Percentiles rank a stretch among this genome's conserved stretches.
Conservation (phyloP, 441 rosid genomes). For the Breynia disticha region DNA sequence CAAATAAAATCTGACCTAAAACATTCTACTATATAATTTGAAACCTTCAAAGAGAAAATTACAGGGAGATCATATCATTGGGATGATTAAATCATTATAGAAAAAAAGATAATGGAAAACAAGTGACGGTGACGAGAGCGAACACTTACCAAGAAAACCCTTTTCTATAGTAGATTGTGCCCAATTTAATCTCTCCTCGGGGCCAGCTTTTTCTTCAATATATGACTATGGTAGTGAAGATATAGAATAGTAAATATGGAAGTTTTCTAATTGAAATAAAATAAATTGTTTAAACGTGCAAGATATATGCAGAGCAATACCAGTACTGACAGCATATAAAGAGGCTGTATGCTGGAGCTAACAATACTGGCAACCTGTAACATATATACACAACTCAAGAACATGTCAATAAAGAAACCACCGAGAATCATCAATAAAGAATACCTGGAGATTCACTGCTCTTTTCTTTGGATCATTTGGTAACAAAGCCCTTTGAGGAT, state of each 20-base stretch:
- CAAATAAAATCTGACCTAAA: no score
- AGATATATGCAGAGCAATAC: slow-evolving; percentile 15
- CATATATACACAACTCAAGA: background rate
- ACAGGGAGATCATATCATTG: no score
- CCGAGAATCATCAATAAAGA: background rate
- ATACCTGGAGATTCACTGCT: slow-evolving; percentile 46
- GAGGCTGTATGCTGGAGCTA: slow-evolving; percentile 49
- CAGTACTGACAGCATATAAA: slow-evolving; percentile 33
- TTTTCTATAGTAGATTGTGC: slow-evolving; percentile 26
- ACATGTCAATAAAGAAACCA: background rate
- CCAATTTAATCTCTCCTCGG: slow-evolving; percentile 23
- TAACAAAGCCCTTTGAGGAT: slow-evolving; percentile 39
- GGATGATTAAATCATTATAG: background rate
- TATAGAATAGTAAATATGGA: background rate
- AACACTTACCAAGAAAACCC: slow-evolving; percentile 35
- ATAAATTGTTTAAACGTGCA: background rate
- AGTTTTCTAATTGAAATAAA: background rate
- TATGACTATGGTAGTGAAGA: slow-evolving; percentile 21
- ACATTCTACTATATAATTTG: no score
- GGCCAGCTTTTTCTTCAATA: slow-evolving; percentile 33
- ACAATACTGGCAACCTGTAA: slow-evolving; percentile 39
- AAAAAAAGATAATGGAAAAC: background rate
- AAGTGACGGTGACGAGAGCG: background rate
- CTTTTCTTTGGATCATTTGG: slow-evolving; percentile 33
- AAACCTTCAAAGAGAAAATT: no score